A percentile compares a stretch with the other conserved stretches of the same genome.
Conservation (phyloP, 208 protist genomes). For the Blechomonas ayalai region DNA sequence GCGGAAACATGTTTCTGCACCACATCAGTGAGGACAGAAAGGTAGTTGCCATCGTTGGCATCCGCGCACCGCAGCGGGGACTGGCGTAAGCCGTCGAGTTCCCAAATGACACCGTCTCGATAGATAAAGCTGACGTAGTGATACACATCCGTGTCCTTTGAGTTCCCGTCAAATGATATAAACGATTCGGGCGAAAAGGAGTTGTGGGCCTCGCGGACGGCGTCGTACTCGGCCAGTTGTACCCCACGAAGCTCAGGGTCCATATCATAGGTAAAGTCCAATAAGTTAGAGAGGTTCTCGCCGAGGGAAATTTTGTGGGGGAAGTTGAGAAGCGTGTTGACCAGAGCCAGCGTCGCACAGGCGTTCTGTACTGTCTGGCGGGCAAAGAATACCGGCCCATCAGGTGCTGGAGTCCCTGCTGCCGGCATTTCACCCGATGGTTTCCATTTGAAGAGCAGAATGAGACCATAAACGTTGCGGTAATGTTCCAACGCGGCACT, state of each 20-base stretch:
- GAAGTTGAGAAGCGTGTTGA: conserved; percentile 95
- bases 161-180: neutral
- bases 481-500: conserved; percentile 29
- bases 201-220: conserved; percentile 93
- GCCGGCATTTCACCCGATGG: conserved; percentile 13
- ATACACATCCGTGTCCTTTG: conserved; percentile 82
- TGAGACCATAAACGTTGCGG: conserved; percentile 90
- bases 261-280: conserved; percentile 60
- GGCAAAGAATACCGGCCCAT: conserved; percentile 92
- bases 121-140: conserved; percentile 97
- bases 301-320: conserved; percentile 86
- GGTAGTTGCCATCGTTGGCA: conserved; percentile 59
- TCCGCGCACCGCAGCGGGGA: conserved; percentile 83
- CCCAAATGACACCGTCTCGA: conserved; percentile 92
- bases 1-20: conserved; percentile 88
- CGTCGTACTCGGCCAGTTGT: conserved; percentile 69
- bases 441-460: conserved; percentile 97
- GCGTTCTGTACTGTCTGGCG: conserved; percentile 95
- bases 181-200: conserved; percentile 83
- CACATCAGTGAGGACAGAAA: conserved; percentile 46
- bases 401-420: neutral
- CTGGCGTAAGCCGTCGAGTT: conserved; percentile 96
- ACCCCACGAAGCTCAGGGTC: conserved; percentile 64
- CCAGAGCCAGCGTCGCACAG: conserved; percentile 97
- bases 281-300: conserved; percentile 72